Evolutionary conservation across 1,139 yeast genomes (phyloP).

Genomic region (Candida freyschussii): DNA sequence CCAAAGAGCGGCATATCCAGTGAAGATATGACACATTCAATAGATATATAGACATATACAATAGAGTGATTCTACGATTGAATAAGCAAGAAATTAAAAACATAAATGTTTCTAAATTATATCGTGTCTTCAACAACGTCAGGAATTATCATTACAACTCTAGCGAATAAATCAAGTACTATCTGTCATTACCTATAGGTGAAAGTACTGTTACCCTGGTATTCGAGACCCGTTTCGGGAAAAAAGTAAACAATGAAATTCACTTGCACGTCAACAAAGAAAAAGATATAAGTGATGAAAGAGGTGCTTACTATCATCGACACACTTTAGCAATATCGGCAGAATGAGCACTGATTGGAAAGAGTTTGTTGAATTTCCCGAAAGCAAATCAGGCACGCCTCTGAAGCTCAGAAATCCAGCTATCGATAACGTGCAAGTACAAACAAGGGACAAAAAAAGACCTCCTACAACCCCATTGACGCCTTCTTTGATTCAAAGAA

Average conservation of each 20-base stretch:
- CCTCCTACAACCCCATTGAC: constrained; percentile 26
- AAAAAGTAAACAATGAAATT: constrained; percentile 14
- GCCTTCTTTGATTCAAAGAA: constrained; percentile 21
- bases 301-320: neutral
- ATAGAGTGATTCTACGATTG: too few species aligned
- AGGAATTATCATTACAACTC: too few species aligned
- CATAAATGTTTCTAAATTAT: too few species aligned
- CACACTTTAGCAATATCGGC: neutral
- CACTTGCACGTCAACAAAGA: neutral
- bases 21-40: constrained; percentile 17
- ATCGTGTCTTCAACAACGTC: too few species aligned
- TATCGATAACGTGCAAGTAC: constrained; percentile 12
- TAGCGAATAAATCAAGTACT: too few species aligned
- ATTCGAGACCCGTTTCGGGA: constrained; percentile 13
- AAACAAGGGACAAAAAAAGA: constrained; percentile 18
- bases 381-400: constrained; percentile 17
- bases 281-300: neutral
- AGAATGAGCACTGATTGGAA: constrained; percentile 10
- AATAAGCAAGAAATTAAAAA: too few species aligned
- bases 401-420: constrained; percentile 15
- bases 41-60: too few species aligned
- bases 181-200: too few species aligned
- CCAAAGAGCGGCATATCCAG: constrained; percentile 18
- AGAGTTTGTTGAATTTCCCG: constrained; percentile 12
- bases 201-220: too few species aligned